phyloP scores from a whole-genome alignment of 2,329 filamentous ascomycete species.

The Fusarium guadeloupense region DNA sequence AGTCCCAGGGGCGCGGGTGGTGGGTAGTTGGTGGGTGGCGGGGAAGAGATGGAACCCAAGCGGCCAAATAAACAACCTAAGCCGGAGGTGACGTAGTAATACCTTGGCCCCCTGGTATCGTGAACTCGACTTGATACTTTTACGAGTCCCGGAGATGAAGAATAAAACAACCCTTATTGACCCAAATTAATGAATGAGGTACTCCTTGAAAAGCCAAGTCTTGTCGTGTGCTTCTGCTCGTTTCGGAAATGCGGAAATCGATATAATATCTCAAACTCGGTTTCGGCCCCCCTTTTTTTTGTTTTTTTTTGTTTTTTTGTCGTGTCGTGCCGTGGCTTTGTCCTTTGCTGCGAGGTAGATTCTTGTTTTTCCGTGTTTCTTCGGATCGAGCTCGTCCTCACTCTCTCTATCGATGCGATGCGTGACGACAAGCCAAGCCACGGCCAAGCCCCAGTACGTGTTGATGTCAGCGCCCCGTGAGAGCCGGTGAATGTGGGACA shows the following conservation, averaged over 20 bases:
- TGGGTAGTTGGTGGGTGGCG: slow-evolving; percentile 8
- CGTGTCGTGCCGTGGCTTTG: not conserved
- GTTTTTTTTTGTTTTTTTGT: slow-evolving; percentile 11
- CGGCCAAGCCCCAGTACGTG: slow-evolving; percentile 34
- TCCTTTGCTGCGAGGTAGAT: slow-evolving; percentile 2
- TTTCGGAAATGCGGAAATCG: not conserved
- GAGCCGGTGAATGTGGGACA: slow-evolving; percentile 28
- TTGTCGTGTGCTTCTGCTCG: too few relatives aligned
- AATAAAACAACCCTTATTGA: not conserved
- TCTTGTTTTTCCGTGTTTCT: not conserved
- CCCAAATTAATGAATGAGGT: not conserved
- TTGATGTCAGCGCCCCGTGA: slow-evolving; percentile 32
- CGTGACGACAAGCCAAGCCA: slow-evolving; percentile 31
- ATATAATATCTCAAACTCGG: not conserved
- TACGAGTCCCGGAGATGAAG: too few relatives aligned
- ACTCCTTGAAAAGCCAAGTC: too few relatives aligned
- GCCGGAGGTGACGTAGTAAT: slow-evolving; percentile 34
- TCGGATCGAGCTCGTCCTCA: not conserved
- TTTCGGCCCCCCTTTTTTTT: not conserved
- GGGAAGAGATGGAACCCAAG: too few relatives aligned
- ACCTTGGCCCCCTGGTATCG: not conserved
- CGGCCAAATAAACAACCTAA: slow-evolving; percentile 3
- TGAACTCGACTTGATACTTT: too few relatives aligned
- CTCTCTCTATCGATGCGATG: not conserved
- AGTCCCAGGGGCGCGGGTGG: slow-evolving; percentile 4